Evolutionary conservation across 345 rosid species (phyloP).

Genomic region (Linum lewisii): DNA sequence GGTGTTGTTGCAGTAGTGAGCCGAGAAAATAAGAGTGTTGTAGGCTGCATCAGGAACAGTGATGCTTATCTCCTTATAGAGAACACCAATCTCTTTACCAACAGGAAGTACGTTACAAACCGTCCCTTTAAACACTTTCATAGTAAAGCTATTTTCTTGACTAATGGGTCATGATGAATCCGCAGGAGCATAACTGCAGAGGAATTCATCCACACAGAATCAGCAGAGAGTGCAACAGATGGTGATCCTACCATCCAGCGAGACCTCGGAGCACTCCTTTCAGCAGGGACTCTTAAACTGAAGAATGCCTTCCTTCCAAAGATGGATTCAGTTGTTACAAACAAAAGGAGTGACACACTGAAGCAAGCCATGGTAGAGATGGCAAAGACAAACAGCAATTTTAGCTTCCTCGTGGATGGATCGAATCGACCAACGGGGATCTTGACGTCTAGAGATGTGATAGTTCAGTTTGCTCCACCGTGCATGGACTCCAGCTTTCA

Average conservation of each 20-base stretch:
- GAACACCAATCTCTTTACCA: constrained; percentile 14
- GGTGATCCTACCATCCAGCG: constrained; percentile 15
- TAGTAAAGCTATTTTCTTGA: neutral
- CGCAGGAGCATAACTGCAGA: constrained; percentile 18
- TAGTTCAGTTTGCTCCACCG: constrained; percentile 34
- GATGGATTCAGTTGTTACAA: constrained; percentile 29
- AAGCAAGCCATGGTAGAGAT: constrained; percentile 34
- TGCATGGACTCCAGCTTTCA: constrained; percentile 24
- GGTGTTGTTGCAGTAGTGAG: constrained; percentile 17
- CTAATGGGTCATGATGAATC: neutral
- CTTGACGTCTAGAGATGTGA: constrained; percentile 23
- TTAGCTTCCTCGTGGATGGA: constrained; percentile 23
- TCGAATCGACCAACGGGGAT: constrained; percentile 9
- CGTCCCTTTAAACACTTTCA: neutral
- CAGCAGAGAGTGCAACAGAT: constrained; percentile 1
- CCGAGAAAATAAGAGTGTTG: constrained; percentile 14
- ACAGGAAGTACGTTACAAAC: constrained; percentile 16
- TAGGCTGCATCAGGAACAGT: constrained; percentile 21
- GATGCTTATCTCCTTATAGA: constrained; percentile 28
- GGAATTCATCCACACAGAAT: constrained; percentile 24
- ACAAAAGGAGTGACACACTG: constrained; percentile 24
- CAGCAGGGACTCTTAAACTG: constrained; percentile 24
- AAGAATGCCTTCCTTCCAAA: constrained; percentile 21
- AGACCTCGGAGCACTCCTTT: constrained; percentile 18
- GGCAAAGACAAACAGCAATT: constrained; percentile 20